phyloP scores from a whole-genome alignment of 306 rosid genomes.

The Chamaecrista fasciculata region DNA sequence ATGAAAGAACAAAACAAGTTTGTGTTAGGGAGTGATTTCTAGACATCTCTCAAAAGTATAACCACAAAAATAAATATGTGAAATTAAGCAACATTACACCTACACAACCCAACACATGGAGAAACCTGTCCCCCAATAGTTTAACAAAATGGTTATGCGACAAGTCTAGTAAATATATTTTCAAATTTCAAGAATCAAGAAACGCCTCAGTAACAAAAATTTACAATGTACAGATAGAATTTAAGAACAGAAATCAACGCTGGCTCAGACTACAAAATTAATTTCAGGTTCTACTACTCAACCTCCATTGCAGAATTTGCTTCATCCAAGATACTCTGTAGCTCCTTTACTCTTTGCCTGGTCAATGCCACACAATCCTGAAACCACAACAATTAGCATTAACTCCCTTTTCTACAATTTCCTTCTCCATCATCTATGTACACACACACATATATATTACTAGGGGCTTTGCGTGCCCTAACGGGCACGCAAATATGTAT shows the following conservation, averaged over 20 bases:
- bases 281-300: slow-evolving; percentile 51
- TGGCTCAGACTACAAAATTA: not conserved
- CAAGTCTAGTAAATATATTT: not conserved
- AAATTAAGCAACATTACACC: not conserved
- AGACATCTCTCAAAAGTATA: not conserved
- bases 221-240: slow-evolving; percentile 28
- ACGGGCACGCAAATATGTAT: no score
- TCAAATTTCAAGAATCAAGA: not conserved
- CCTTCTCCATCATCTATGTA: not conserved
- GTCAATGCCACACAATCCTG: slow-evolving; percentile 84
- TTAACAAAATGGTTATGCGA: not conserved
- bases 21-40: not conserved
- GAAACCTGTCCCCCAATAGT: not conserved
- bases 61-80: not conserved
- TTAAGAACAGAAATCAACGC: not conserved
- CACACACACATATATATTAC: no score
- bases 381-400: slow-evolving; percentile 34
- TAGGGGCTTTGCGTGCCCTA: no score
- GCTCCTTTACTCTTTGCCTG: slow-evolving; percentile 73
- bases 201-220: not conserved
- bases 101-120: not conserved
- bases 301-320: slow-evolving; percentile 60
- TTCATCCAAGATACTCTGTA: slow-evolving; percentile 56
- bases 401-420: slow-evolving; percentile 3
- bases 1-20: no score